phyloP scores from a whole-genome alignment of 2,329 filamentous ascomycete species.

The Tolypocladium album region DNA sequence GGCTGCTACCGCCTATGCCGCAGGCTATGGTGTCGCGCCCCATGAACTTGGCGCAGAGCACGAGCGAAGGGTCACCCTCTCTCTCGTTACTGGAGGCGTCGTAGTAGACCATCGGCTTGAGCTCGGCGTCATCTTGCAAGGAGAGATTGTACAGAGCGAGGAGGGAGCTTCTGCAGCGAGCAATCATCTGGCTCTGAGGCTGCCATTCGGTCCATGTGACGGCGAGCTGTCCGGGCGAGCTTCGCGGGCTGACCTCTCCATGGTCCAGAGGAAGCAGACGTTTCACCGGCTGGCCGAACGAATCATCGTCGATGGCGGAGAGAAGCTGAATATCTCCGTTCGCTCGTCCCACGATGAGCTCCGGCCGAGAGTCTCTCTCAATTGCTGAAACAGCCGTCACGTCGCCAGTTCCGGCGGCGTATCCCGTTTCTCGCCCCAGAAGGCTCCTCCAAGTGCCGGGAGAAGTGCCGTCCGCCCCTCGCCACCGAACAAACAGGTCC shows the following conservation, averaged over 20 bases:
- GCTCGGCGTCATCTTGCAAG: not conserved
- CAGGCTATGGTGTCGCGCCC: constrained; percentile 32
- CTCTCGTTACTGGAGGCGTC: constrained; percentile 12
- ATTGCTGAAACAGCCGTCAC: constrained; percentile 36
- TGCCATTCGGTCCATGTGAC: constrained; percentile 24
- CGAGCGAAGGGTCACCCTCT: constrained; percentile 11
- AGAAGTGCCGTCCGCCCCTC: constrained; percentile 13
- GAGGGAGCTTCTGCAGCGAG: constrained; percentile 18
- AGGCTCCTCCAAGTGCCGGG: constrained; percentile 24
- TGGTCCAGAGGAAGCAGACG: constrained; percentile 9
- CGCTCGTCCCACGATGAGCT: constrained; percentile 35
- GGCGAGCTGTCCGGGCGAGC: constrained; percentile 13
- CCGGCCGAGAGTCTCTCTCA: constrained; percentile 17
- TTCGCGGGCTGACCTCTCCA: not conserved
- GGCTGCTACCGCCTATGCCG: constrained; percentile 27
- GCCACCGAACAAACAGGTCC: constrained; percentile 33
- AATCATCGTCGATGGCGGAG: constrained; percentile 22
- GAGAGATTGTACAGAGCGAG: constrained; percentile 18
- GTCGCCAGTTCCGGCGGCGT: constrained; percentile 35
- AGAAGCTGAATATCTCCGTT: constrained; percentile 37
- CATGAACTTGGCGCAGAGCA: constrained; percentile 33
- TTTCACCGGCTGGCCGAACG: constrained; percentile 14
- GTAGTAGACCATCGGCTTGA: constrained; percentile 12
- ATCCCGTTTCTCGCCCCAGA: constrained; percentile 26
- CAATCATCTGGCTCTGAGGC: constrained; percentile 14